Conservation (phyloP, 2,329 filamentous ascomycete species). For the Escovopsis sp. region DNA sequence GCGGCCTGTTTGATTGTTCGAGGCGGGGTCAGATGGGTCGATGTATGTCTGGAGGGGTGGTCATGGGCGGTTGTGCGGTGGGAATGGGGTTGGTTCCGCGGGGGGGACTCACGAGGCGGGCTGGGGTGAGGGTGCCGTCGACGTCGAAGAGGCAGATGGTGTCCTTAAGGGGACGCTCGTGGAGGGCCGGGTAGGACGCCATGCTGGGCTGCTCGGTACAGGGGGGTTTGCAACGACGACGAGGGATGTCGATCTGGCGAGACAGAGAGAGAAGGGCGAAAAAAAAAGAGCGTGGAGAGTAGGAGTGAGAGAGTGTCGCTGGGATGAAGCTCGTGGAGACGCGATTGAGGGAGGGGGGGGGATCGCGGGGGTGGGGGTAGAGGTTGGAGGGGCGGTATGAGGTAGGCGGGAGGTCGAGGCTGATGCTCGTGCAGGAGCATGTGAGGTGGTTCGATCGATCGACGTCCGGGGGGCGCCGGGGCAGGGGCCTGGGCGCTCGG, state of each 20-base stretch:
- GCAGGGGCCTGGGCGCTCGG: no score
- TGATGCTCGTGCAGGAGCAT: slow-evolving; percentile 1
- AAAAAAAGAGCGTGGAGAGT: neutral
- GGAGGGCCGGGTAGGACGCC: slow-evolving; percentile 53
- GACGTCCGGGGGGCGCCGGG: no score
- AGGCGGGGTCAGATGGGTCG: neutral
- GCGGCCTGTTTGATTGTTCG: slow-evolving; percentile 33
- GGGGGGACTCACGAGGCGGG: slow-evolving; percentile 48
- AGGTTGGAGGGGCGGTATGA: slow-evolving; percentile 5
- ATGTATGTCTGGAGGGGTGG: neutral
- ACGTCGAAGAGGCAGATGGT: slow-evolving; percentile 96
- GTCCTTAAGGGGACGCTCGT: slow-evolving; percentile 75
- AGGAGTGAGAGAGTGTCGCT: neutral
- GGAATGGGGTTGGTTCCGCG: neutral
- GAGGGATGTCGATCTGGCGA: slow-evolving; percentile 20
- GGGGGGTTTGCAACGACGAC: slow-evolving; percentile 13
- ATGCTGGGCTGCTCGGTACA: no score
- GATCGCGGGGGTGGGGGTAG: neutral
- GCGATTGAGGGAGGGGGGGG: slow-evolving; percentile 1
- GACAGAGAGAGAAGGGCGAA: neutral
- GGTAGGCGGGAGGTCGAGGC: slow-evolving; percentile 5
- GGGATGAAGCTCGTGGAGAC: neutral
- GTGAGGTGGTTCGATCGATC: neutral
- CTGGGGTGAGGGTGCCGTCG: slow-evolving; percentile 76
- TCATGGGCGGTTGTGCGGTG: no score